A percentile compares a stretch with the other conserved stretches of the same genome.
Conservation (phyloP, 805 yeast species). For the Diddensiella santjacobensis region DNA sequence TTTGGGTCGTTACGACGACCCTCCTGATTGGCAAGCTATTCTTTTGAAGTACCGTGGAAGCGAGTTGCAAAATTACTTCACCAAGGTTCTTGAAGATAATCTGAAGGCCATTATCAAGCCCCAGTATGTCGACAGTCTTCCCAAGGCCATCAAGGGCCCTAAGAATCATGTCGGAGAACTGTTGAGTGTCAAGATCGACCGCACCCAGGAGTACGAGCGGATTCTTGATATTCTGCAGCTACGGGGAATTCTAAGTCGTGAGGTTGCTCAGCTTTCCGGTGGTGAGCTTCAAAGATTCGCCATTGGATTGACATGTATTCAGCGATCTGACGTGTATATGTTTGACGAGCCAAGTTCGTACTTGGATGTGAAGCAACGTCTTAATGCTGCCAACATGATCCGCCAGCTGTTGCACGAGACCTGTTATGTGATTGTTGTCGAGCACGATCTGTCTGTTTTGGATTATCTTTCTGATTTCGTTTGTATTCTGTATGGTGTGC, state of each 20-base stretch:
- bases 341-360: conserved; percentile 99
- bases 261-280: conserved; percentile 86
- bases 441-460: conserved; percentile 96
- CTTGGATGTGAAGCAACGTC: conserved; percentile 97
- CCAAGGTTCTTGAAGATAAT: conserved; percentile 88
- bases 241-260: conserved; percentile 74
- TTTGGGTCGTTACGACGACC: conserved; percentile 88
- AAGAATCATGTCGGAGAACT: conserved; percentile 77
- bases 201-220: conserved; percentile 60
- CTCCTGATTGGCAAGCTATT: conserved; percentile 97
- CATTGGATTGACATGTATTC: conserved; percentile 95
- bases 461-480: conserved; percentile 96
- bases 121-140: conserved; percentile 96
- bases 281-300: conserved; percentile 99
- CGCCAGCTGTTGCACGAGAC: conserved; percentile 77
- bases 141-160: conserved; percentile 92
- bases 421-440: conserved; percentile 88
- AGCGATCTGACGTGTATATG: conserved; percentile 94
- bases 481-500: conserved; percentile 96
- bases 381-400: conserved; percentile 93
- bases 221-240: conserved; percentile 72
- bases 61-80: conserved; percentile 93
- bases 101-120: conserved; percentile 98
- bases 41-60: conserved; percentile 91
- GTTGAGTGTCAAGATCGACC: conserved; percentile 71